A percentile compares a stretch with the other conserved stretches of the same genome.
Conservation (phyloP, 225 moss, liverwort and hornwort genomes). For the Thuidium tamariscinum region DNA sequence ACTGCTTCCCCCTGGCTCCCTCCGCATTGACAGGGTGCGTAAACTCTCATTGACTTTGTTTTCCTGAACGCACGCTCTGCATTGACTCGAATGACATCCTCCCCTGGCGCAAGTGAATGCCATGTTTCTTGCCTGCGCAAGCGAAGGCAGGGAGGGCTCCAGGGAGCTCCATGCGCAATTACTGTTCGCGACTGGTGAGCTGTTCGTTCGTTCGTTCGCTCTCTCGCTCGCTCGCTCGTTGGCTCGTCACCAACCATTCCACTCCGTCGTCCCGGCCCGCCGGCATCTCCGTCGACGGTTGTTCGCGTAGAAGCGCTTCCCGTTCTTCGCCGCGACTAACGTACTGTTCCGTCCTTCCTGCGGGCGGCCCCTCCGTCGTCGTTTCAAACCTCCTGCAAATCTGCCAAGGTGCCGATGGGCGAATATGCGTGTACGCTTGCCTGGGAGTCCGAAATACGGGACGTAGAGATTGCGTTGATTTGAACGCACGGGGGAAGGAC, state of each 20-base stretch:
- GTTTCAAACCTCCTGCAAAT: background rate
- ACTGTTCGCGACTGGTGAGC: background rate
- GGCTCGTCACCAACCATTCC: background rate
- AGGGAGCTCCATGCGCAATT: background rate
- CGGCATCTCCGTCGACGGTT: background rate
- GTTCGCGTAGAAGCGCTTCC: background rate
- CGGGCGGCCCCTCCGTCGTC: background rate
- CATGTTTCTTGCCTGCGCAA: constrained; percentile 2
- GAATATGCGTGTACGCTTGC: background rate
- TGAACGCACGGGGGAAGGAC: background rate
- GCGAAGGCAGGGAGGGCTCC: background rate
- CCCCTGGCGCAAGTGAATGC: background rate
- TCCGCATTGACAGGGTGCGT: background rate
- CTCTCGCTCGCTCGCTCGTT: too few relatives aligned
- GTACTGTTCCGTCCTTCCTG: background rate
- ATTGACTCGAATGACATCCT: constrained; percentile 1
- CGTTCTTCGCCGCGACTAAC: background rate
- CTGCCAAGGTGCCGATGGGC: background rate
- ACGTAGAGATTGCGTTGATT: background rate
- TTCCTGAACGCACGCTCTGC: constrained; percentile 8
- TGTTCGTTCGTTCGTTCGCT: background rate
- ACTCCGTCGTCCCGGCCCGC: background rate
- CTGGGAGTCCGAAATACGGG: background rate
- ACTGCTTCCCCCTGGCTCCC: background rate
- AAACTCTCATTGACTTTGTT: constrained; percentile 13